phyloP scores from a whole-genome alignment of 768 basidiomycete species.

The Mrakia gelida region DNA sequence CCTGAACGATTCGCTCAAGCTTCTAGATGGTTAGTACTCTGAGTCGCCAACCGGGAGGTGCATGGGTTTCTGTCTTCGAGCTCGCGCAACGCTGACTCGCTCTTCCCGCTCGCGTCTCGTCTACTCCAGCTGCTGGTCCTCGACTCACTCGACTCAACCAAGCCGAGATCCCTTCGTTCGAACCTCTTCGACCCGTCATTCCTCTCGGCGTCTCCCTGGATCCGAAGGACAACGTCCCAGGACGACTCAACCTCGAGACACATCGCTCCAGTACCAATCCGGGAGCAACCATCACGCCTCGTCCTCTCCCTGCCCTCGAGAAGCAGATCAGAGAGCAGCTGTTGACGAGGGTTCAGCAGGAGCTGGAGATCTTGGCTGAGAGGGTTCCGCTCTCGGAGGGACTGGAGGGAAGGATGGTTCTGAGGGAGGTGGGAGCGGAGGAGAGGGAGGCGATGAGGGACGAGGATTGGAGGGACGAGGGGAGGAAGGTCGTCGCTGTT shows the following conservation, averaged over 20 bases:
- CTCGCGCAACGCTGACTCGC: not conserved
- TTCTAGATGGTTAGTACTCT: not conserved
- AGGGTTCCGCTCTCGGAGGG: not conserved
- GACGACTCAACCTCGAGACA: not conserved
- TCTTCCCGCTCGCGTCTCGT: not conserved
- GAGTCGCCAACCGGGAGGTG: not conserved
- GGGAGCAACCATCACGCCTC: not conserved
- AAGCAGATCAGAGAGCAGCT: not conserved
- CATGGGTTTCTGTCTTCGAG: not conserved
- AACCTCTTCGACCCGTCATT: not conserved
- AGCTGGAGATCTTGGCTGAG: constrained; percentile 12
- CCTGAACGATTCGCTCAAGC: not conserved
- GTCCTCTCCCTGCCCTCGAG: not conserved
- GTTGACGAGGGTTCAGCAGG: not conserved
- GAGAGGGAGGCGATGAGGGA: constrained; percentile 15
- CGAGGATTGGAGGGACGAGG: constrained; percentile 6
- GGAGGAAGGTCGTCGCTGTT: not conserved
- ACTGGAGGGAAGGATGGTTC: not conserved
- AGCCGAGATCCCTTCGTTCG: not conserved
- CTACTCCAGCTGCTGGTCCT: not conserved
- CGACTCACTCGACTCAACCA: not conserved
- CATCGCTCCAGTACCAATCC: not conserved
- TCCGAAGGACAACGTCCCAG: not conserved
- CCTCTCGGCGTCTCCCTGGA: not conserved
- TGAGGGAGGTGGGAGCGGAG: constrained; percentile 2